Base-by-base conservation (phyloP, 176 grass and related monocot species). In the Aegilops umbellulata region DNA sequence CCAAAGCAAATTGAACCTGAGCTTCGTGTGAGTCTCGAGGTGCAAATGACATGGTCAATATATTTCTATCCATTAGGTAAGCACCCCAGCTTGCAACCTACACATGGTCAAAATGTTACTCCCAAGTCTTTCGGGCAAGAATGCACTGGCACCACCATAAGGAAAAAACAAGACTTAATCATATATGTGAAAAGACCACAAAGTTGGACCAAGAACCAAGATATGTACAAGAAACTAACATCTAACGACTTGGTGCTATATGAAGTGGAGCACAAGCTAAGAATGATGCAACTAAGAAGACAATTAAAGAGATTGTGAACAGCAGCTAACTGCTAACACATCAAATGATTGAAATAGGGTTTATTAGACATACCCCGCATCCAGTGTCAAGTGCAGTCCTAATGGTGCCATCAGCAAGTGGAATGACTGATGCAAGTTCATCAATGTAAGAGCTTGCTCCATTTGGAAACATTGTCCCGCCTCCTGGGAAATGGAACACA, bases 21-120 rank as follows among this genome's bases (percentile, higher is more conserved):
- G 89, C 87, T 91, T 94, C 92, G 3, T 92, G 89, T 46, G 87
- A 90, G 51, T 92, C 89, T 69, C 84, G 81, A 69, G 94, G 94
- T 86, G 94, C 94, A 88, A 97, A 92, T 87, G 94, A 97, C 94
- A 97, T 94, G 55, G 92, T 86, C 89, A 97, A 86, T 86, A 97
- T 30, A 90, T 94, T 92, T 81, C 85, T 97, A 63, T 91, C 88
- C 81, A 97, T 87, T 32, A 94, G 91, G 65, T 92, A 94, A 70
- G 94, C 94, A 82, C 94, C 94, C 41, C 86, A 97, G 90, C 82
- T 94, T 83, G 87, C 94, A 67, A 97, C 89, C 94, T 96, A 51
- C 69, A 82, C 5, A 10, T 70, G 42, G 2, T 70, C 12, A 58
- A 80, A 82, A 61, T 84, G 42, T 90, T 80, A 87, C 32, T 66